phyloP scores from a whole-genome alignment of 2,329 filamentous ascomycete genomes.

The Penicillium sp. region DNA sequence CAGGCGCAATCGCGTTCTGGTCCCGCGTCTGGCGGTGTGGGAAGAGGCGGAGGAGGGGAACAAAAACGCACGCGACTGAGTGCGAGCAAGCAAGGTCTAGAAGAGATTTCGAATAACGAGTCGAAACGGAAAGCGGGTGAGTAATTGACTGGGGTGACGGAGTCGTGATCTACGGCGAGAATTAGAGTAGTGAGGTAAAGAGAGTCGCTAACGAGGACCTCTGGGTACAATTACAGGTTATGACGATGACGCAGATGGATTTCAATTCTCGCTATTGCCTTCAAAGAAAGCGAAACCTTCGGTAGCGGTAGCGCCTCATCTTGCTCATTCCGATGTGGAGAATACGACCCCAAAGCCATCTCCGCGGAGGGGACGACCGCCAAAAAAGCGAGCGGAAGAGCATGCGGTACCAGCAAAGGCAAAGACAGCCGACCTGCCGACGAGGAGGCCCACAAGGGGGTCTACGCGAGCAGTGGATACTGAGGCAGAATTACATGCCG shows the following conservation, averaged over 20 bases:
- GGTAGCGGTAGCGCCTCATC: constrained; percentile 36
- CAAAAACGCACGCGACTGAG: constrained; percentile 42
- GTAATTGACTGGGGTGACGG: constrained; percentile 23
- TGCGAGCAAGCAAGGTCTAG: constrained; percentile 37
- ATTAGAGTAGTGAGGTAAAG: background rate
- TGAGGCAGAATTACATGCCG: constrained; percentile 22
- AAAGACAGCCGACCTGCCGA: constrained; percentile 26
- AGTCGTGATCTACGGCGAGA: background rate
- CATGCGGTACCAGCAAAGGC: constrained; percentile 25
- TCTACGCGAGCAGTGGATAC: constrained; percentile 25
- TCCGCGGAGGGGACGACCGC: constrained; percentile 44
- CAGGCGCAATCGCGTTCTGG: constrained; percentile 44
- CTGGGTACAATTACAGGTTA: constrained; percentile 43
- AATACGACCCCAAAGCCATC: constrained; percentile 38
- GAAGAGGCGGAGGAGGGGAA: constrained; percentile 29
- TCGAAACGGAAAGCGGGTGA: constrained; percentile 52
- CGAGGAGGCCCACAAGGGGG: constrained; percentile 33
- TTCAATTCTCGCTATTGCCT: constrained; percentile 72
- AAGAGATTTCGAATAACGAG: constrained; percentile 30
- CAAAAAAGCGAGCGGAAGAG: constrained; percentile 47
- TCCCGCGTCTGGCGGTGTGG: constrained; percentile 29
- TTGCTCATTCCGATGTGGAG: constrained; percentile 45
- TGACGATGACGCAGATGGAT: constrained; percentile 77
- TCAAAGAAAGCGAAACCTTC: constrained; percentile 62
- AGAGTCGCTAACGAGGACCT: constrained; percentile 7